Base-by-base conservation (phyloP, 129 eudicot genomes). In the Ambrosia artemisiifolia region DNA sequence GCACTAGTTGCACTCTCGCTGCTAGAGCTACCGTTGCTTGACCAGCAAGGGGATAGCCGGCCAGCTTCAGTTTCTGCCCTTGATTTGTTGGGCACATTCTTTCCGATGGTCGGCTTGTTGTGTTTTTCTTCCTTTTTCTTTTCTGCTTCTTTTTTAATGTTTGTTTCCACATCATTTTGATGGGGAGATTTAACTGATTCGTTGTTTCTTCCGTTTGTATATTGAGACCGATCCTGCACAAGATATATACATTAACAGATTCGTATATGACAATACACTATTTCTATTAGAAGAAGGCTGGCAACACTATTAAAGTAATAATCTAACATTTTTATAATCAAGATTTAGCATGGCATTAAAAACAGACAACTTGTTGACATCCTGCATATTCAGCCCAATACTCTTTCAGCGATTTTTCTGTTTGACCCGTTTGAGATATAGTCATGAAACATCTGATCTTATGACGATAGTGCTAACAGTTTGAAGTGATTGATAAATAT, bases 151-250 rank as follows among this genome's bases (percentile, higher is more conserved):
- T 51, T 28, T 38, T 18, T 63, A 11, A 32, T 1, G 7, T 2
- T n/a, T 59, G 70, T 48, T 73, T 11, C 47, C 11, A 3, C n/a
- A 38, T 20, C 80, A 74, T 51, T 68, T 50, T 68, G 76, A 74
- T 69, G 71, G 46, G 7, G 66, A 36, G 54, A 5, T 69, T 63
- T 51, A 53, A 3, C 38, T 46, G 65, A 20, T 48, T 74, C 69
- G 2, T 48, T 40, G 57, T 17, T 54, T 65, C 46, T 74, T 32
- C 44, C 78, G 42, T 62, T 78, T 32, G 33, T 61, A 65, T 77
- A 54, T 74, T 68, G 74, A 38, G 65, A 62, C 57, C n/a, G 17
- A 19, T 71, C 84, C 93, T 85, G 87, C 73, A 78, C 73, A 72
- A 82, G 13, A 4, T 12, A 57, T 38, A 19, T 33, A 51, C 28